Evolutionary conservation across 805 yeast genomes (phyloP), one percentile per base, ranked within the genome.

Genomic region (Blastobotrys chiropterorum): DNA sequence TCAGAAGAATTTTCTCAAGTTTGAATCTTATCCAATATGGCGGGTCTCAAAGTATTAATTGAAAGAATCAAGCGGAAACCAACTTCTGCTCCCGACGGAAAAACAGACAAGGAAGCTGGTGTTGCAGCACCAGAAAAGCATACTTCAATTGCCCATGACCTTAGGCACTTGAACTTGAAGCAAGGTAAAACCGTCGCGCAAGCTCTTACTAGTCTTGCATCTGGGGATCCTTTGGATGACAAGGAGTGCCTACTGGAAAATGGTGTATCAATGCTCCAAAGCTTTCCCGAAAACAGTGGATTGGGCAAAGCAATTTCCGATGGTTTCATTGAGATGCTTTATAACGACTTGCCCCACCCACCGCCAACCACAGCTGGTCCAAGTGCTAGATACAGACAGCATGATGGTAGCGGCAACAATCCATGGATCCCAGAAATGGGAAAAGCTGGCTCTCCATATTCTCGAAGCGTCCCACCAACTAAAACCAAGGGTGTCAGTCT

Each of bases 391-490:
- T 41, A 41, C 44, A 3, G 44, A 15, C 20, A 41, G 4, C 44
- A 41, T 19, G 44, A 41, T 41, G 44, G 44, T 3, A 41, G 44
- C 20, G 44, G 44, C 3, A 41, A 41, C 44, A 41, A 41, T 13
- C 44, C 44, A 16, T 41, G 44, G 44, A 41, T 41, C 16, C 44
- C 44, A 19, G 44, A 41, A 41, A 41, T 41, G 44, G 44, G 44
- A 4, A 16, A 19, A 41, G 44, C 44, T 15, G 44, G 44, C 13
- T 41, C 44, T 7, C 44, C 44, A 17, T 41, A 41, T 13, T 3
- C 44, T 6, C 44, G 44, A 41, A 41, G 44, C 22, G 44, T 41
- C 6, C 44, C 44, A 16, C 20, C 44, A 6, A 5, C 11, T 8
- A 41, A 21, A 21, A 41, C 44, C 20, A 41, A 41, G 14, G 44